Base-by-base conservation (phyloP, 2,329 filamentous ascomycete species). In the Pseudonectria foliicola region DNA sequence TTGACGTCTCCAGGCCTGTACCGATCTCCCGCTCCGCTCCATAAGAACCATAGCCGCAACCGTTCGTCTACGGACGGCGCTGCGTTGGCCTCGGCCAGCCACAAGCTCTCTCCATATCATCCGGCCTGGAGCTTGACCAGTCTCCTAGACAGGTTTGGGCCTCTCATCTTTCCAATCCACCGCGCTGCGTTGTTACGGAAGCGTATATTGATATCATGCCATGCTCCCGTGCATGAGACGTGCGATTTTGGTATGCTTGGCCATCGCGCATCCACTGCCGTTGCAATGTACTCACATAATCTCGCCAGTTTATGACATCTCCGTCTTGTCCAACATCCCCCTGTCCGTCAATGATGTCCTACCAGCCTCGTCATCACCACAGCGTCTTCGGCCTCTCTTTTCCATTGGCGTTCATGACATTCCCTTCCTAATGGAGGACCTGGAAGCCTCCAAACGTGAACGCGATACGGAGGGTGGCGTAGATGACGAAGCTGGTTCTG, bases 361-460 rank as follows among this genome's bases (percentile, higher is more conserved):
- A n/a, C 75, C 81, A 13, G 58, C 73, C 1, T 69, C 71, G 16
- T 71, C 75, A 4, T 69, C 78, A 16, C 70, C 75, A 1, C 71
- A 83, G 40, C 72, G 86, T 39, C 71, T 92, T 21, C 76, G 80
- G 15, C 84, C 90, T 1, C 72, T 98, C n/a, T 98, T 96, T 64
- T 88, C 82, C 34, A 75, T 98, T 39, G 92, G 92, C 32, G 81
- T 98, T 12, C 85, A 95, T 57, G 92, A 98, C 54, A 95, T 98
- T 32, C 77, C 85, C 5, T 78, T 82, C 37, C 71, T 96, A 5
- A 70, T 80, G 46, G 68, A 77, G 37, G 72, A 83, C 43, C 70
- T 70, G n/a, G 64, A 69, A 15, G 63, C 64, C 3, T 61, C 60
- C 31, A 67, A 64, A 53, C 58, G 55, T n/a, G 42, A 46, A 7